Conservation (phyloP, 2,329 filamentous ascomycete species). For the Zarea fungicola region DNA sequence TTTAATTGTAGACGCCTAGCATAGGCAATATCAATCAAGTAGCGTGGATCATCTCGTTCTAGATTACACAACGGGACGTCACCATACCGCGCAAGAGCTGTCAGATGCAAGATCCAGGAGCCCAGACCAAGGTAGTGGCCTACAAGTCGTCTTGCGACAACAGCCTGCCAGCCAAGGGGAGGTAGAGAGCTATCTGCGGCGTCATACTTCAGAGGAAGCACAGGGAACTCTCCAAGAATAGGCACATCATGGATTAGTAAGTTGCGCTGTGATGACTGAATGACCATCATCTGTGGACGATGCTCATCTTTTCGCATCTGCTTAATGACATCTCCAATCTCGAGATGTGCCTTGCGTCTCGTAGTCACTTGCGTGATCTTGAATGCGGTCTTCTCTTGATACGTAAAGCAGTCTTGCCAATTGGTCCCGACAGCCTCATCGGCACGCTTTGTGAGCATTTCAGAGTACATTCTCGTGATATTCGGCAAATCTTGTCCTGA, state of each 20-base stretch:
- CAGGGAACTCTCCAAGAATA: constrained; percentile 75
- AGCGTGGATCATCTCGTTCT: constrained; percentile 88
- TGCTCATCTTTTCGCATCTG: constrained; percentile 83
- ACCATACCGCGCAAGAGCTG: constrained; percentile 83
- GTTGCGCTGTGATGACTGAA: constrained; percentile 83
- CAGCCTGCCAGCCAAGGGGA: constrained; percentile 87
- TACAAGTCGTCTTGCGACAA: constrained; percentile 79
- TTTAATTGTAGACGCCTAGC: constrained; percentile 84
- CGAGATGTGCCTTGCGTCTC: constrained; percentile 79
- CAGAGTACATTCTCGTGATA: constrained; percentile 79
- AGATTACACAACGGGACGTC: constrained; percentile 94
- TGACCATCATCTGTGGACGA: constrained; percentile 74
- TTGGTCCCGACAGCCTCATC: constrained; percentile 63
- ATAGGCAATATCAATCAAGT: constrained; percentile 93
- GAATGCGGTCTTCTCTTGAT: constrained; percentile 82
- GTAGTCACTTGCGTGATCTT: constrained; percentile 85
- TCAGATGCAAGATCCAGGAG: constrained; percentile 84
- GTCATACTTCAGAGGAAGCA: constrained; percentile 76
- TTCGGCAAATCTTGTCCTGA: constrained; percentile 80
- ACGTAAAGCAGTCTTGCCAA: constrained; percentile 77
- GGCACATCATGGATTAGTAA: constrained; percentile 82
- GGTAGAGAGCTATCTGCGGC: constrained; percentile 80
- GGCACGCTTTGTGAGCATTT: constrained; percentile 62
- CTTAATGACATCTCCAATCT: constrained; percentile 82
- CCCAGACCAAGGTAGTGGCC: constrained; percentile 90